These are phyloP conservation scores for Metschnikowia drakensbergensis DNA, from an alignment of 805 yeast species.

Conservation along the genomic window DNA sequence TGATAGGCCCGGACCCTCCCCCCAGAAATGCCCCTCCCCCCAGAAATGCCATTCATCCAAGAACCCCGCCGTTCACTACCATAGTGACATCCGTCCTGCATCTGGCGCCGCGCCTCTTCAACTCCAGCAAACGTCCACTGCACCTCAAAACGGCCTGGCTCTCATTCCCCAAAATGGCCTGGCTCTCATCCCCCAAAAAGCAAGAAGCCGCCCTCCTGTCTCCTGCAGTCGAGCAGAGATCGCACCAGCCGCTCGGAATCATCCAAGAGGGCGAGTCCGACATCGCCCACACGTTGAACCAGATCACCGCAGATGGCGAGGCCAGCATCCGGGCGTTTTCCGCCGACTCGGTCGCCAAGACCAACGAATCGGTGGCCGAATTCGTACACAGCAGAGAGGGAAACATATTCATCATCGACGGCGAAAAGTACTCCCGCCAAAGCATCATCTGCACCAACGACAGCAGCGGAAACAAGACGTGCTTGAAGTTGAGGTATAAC, in stretches of 20 bases:
- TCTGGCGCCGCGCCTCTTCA: too few relatives aligned
- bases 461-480: slow-evolving; percentile 44
- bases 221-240: slow-evolving; percentile 14
- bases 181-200: slow-evolving; percentile 14
- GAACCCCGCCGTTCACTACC: too few relatives aligned
- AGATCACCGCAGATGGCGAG: slow-evolving; percentile 12
- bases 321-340: slow-evolving; percentile 10
- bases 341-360: slow-evolving; percentile 10
- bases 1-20: too few relatives aligned
- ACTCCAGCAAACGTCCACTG: not conserved
- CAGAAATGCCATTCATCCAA: too few relatives aligned
- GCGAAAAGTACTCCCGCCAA: slow-evolving; percentile 33
- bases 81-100: too few relatives aligned
- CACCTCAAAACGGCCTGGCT: slow-evolving; percentile 14
- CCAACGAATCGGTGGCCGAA: slow-evolving; percentile 23
- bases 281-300: slow-evolving; percentile 18
- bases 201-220: slow-evolving; percentile 4
- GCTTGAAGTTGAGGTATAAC: slow-evolving; percentile 39
- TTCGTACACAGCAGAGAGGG: slow-evolving; percentile 31
- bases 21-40: too few relatives aligned
- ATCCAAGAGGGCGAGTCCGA: slow-evolving; percentile 14
- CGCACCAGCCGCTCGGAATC: slow-evolving; percentile 14
- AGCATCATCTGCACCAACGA: slow-evolving; percentile 47
- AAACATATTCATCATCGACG: slow-evolving; percentile 39
- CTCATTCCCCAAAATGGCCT: slow-evolving; percentile 10